Conservation (phyloP, 2,329 filamentous ascomycete species). For the Fonsecaea nubica region DNA sequence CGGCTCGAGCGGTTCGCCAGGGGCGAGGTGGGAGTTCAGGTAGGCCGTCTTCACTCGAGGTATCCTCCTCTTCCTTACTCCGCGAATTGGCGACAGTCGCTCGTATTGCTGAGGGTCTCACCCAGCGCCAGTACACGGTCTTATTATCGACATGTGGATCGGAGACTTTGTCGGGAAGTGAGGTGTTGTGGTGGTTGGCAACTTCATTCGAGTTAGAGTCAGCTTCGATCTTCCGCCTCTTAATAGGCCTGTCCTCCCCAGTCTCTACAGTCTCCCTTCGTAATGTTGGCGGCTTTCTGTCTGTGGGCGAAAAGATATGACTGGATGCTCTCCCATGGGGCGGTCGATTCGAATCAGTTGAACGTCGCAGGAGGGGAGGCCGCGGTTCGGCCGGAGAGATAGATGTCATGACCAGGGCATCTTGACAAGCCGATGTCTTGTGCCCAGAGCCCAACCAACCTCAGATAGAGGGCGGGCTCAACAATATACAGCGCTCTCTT, state of each 20-base stretch:
- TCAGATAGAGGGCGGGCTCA: background rate
- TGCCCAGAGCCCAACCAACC: conserved; percentile 11
- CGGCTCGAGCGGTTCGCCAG: conserved; percentile 21
- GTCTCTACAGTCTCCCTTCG: conserved; percentile 35
- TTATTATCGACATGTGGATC: conserved; percentile 11
- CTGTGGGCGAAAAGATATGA: conserved; percentile 18
- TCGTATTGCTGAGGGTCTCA: conserved; percentile 17
- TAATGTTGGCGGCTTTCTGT: conserved; percentile 18
- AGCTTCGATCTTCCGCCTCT: conserved; percentile 43
- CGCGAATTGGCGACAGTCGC: background rate
- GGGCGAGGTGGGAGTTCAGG: conserved; percentile 34
- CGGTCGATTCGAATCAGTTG: conserved; percentile 27
- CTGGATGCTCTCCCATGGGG: conserved; percentile 19
- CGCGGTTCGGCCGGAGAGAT: conserved; percentile 39
- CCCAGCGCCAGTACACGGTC: conserved; percentile 20
- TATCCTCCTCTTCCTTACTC: conserved; percentile 17
- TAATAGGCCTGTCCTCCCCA: conserved; percentile 51
- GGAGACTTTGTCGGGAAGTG: background rate
- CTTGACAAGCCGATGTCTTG: conserved; percentile 26
- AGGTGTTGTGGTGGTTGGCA: conserved; percentile 13
- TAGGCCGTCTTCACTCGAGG: conserved; percentile 19
- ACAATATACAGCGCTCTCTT: background rate
- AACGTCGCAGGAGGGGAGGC: conserved; percentile 35
- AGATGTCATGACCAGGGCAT: conserved; percentile 42
- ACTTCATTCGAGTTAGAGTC: conserved; percentile 15